Conservation (phyloP, 2,329 filamentous ascomycete species). For the Aspergillus terreus region DNA sequence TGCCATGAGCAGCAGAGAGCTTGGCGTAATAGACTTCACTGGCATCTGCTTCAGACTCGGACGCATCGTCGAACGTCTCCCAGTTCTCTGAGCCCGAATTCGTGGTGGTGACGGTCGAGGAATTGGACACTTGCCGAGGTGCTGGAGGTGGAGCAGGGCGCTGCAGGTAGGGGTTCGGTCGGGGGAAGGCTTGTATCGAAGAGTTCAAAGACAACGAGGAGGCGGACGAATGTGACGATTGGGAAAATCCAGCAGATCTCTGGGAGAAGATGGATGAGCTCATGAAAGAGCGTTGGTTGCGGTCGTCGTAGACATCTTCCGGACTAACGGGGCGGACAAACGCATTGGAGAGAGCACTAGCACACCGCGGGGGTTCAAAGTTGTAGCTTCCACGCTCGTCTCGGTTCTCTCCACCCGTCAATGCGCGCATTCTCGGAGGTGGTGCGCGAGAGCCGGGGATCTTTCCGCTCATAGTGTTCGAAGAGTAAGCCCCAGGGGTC, state of each 20-base stretch:
- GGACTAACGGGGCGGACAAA: slow-evolving; percentile 61
- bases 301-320: slow-evolving; percentile 84
- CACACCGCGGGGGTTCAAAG: slow-evolving; percentile 47
- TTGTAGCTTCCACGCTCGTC: slow-evolving; percentile 32
- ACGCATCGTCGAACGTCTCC: slow-evolving; percentile 91
- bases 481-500: slow-evolving; percentile 39
- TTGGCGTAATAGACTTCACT: slow-evolving; percentile 79
- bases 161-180: slow-evolving; percentile 33
- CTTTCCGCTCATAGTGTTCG: slow-evolving; percentile 44
- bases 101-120: slow-evolving; percentile 61
- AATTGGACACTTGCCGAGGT: slow-evolving; percentile 67
- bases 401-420: slow-evolving; percentile 55
- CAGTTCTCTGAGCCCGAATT: slow-evolving; percentile 90
- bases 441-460: slow-evolving; percentile 57
- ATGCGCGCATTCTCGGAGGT: slow-evolving; percentile 88
- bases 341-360: slow-evolving; percentile 45
- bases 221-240: slow-evolving; percentile 41
- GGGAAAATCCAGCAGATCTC: slow-evolving; percentile 35
- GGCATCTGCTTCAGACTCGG: slow-evolving; percentile 68
- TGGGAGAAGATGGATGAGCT: slow-evolving; percentile 41
- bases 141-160: slow-evolving; percentile 36
- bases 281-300: slow-evolving; percentile 45
- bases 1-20: slow-evolving; percentile 64
- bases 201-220: slow-evolving; percentile 36
- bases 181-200: slow-evolving; percentile 28